Conservation (phyloP, 2,329 filamentous ascomycete genomes). For the Amauroascus verrucosus region DNA sequence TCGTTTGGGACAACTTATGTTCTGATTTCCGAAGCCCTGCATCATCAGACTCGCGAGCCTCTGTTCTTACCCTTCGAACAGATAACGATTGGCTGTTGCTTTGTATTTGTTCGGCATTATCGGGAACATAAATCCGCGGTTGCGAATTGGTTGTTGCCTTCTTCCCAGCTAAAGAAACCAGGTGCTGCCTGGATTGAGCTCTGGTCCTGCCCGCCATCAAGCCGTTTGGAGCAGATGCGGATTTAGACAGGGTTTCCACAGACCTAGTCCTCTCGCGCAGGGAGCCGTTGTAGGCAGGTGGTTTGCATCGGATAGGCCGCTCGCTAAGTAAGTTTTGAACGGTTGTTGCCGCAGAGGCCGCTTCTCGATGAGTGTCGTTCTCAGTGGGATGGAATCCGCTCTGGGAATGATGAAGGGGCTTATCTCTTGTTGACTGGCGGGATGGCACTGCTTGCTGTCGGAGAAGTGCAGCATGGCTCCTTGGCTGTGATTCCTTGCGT, state of each 20-base stretch:
- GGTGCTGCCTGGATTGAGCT: constrained; percentile 30
- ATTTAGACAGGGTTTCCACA: constrained; percentile 23
- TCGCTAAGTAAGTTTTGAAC: constrained; percentile 29
- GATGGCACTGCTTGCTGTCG: constrained; percentile 36
- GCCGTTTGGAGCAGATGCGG: constrained; percentile 25
- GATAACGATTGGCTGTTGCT: constrained; percentile 12
- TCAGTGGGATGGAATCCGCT: neutral
- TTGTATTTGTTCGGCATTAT: constrained; percentile 19
- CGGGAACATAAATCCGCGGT: neutral
- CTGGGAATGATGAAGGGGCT: neutral
- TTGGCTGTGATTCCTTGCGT: constrained; percentile 27
- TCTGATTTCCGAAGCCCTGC: neutral
- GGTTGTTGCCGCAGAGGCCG: neutral
- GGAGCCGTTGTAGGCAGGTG: constrained; percentile 29
- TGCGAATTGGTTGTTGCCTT: neutral
- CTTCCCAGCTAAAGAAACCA: constrained; percentile 26
- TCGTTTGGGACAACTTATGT: neutral
- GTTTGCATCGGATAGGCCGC: constrained; percentile 30
- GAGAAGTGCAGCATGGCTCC: constrained; percentile 40
- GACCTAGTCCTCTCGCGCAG: constrained; percentile 25
- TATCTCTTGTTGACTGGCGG: constrained; percentile 21
- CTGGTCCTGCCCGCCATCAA: constrained; percentile 35
- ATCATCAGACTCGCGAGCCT: neutral
- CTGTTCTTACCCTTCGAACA: neutral
- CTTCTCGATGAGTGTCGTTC: constrained; percentile 1